Evolutionary conservation across 345 rosid genomes (phyloP), one percentile per base, ranked within the genome.

Genomic region (rapeseed (Brassica napus)): DNA sequence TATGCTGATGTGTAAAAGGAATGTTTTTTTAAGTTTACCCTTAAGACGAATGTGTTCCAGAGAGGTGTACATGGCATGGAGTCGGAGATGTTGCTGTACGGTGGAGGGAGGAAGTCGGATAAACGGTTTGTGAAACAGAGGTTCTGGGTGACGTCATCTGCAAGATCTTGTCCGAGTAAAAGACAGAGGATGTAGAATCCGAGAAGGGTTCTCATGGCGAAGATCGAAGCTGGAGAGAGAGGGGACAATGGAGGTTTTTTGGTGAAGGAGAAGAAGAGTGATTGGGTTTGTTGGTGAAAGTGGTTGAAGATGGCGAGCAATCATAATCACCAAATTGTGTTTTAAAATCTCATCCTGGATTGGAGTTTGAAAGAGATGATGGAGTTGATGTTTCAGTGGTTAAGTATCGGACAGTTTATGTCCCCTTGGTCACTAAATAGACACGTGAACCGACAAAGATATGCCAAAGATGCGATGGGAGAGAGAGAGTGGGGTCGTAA

Each of bases 31-130:
- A n/a, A 70, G 81, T 6, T 88, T 68, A 94, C 98, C 87, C 97
- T 82, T 79, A 94, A 84, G 73, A 90, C 72, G 65, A 88, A 90
- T 67, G 86, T 87, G 83, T 94, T 89, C 98, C 98, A 92, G 67
- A 92, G 71, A 15, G 92, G 92, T 52, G 86, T 63, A 75, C 98
- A 92, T 1, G 82, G 68, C 81, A 89, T 78, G 12, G 64, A 30
- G 59, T 86, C 85, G 26, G 98, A 86, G 68, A 88, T 70, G 67
- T 89, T 92, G 60, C 82, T 84, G 70, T 91, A 92, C 0, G 98
- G 97, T 5, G 95, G 97, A 62, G 95, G 89, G 70, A 92, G 95
- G 55, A 92, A 84, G 21, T 57, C 78, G 3, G 84, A 81, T 68
- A 86, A 54, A 52, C 89, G 88, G 10, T 71, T 84, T 11, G 80